Percentiles rank a stretch among this genome's conserved stretches.
Conservation (phyloP, 2,329 filamentous ascomycete species). For the Calonectria multiphialidica region DNA sequence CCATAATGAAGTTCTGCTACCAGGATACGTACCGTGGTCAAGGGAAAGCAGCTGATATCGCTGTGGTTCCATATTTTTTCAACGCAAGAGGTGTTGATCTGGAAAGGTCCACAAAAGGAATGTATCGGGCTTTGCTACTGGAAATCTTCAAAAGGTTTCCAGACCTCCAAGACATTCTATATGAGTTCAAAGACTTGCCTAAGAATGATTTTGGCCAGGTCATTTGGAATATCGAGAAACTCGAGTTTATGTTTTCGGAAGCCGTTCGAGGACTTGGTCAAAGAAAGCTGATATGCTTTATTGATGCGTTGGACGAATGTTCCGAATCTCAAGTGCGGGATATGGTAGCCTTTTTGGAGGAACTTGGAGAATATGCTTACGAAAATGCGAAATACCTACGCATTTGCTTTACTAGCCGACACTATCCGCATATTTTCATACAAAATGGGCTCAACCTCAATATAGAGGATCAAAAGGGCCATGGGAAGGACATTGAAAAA, state of each 20-base stretch:
- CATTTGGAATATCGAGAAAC: neutral
- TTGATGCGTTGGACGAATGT: constrained; percentile 64
- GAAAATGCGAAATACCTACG: constrained; percentile 33
- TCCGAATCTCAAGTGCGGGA: constrained; percentile 53
- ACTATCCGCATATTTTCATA: constrained; percentile 58
- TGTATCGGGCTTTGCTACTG: neutral
- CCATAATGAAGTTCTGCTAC: neutral
- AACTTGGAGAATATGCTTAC: constrained; percentile 45
- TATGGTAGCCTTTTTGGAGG: constrained; percentile 57
- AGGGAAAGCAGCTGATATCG: neutral
- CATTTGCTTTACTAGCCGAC: constrained; percentile 60
- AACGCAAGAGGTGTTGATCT: neutral
- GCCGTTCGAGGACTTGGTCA: neutral
- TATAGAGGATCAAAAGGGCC: constrained; percentile 42
- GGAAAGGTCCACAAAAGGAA: neutral
- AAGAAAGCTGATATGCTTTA: constrained; percentile 27
- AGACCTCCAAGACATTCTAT: neutral
- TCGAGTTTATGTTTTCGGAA: neutral
- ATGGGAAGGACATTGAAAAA: constrained; percentile 38
- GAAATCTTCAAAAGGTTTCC: neutral
- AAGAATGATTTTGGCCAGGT: neutral
- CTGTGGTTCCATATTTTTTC: neutral
- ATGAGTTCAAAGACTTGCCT: neutral
- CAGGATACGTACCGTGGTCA: neutral
- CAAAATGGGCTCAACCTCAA: constrained; percentile 39